Conservation (phyloP, 106 monocot species). For the Iris macrosiphon region DNA sequence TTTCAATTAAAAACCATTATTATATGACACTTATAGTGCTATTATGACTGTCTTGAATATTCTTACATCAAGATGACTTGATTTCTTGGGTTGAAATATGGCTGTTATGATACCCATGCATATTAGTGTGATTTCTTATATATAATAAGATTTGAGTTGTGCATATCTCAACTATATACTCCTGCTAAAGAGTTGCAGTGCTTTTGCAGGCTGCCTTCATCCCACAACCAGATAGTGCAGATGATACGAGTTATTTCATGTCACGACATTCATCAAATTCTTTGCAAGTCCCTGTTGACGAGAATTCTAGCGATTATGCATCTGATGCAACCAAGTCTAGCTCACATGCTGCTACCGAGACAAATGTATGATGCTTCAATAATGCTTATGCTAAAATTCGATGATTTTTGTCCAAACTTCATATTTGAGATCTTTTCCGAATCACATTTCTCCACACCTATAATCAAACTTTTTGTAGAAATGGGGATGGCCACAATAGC, state of each 20-base stretch:
- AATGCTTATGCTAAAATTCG: no score
- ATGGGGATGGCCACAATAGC: no score
- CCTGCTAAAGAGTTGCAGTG: no score
- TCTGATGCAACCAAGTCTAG: constrained; percentile 29
- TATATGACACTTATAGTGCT: not conserved
- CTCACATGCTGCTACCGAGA: constrained; percentile 16
- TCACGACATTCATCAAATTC: constrained; percentile 37
- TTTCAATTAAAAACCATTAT: not conserved
- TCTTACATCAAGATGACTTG: not conserved
- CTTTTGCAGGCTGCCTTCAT: constrained; percentile 56
- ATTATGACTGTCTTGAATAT: not conserved
- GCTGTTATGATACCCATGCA: no score
- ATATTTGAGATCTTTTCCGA: no score
- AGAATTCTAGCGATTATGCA: constrained; percentile 26
- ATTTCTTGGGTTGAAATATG: not conserved
- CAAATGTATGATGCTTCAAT: constrained; percentile 8
- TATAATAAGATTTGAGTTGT: no score
- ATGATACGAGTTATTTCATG: constrained; percentile 69
- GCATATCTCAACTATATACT: no score
- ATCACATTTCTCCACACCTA: no score
- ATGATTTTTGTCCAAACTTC: no score
- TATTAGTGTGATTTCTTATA: no score
- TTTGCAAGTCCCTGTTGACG: constrained; percentile 12
- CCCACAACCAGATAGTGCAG: constrained; percentile 54
- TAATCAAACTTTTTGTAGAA: no score